Percentiles rank a stretch among this genome's conserved stretches.
Conservation (phyloP, 345 rosid genomes). For the Ceriops tagal region DNA sequence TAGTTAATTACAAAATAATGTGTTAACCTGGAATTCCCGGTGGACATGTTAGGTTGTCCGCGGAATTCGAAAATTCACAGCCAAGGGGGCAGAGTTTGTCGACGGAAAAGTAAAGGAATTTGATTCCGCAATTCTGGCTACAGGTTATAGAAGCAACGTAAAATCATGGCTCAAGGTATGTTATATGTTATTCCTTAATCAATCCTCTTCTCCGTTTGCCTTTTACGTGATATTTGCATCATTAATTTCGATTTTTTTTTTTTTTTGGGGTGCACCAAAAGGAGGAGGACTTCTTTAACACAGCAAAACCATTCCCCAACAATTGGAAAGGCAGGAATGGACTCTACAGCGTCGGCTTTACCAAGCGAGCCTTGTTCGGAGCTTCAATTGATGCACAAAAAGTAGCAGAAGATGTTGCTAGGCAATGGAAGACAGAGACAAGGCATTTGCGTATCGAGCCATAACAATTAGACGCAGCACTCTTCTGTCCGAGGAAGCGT, state of each 20-base stretch:
- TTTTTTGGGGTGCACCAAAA: neutral
- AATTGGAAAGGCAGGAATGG: slow-evolving; percentile 38
- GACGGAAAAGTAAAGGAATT: slow-evolving; percentile 40
- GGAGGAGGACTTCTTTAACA: slow-evolving; percentile 31
- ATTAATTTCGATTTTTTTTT: neutral
- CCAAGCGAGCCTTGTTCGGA: slow-evolving; percentile 27
- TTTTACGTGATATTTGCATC: neutral
- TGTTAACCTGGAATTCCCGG: no score
- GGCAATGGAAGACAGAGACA: slow-evolving; percentile 26
- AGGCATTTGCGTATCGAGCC: slow-evolving; percentile 12
- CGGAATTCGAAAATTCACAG: slow-evolving; percentile 32
- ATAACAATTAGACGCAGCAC: neutral
- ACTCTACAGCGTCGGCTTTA: slow-evolving; percentile 33
- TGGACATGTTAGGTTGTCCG: slow-evolving; percentile 27
- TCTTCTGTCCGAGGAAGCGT: neutral
- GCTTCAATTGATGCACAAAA: slow-evolving; percentile 29
- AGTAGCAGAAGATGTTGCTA: slow-evolving; percentile 31
- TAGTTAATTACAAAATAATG: no score
- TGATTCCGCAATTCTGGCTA: slow-evolving; percentile 42
- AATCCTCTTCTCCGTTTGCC: neutral
- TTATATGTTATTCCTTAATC: neutral
- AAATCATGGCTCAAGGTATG: slow-evolving; percentile 44
- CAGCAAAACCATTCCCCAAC: slow-evolving; percentile 21
- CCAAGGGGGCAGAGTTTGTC: slow-evolving; percentile 35
- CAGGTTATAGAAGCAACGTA: slow-evolving; percentile 48